phyloP scores from a whole-genome alignment of 2,329 filamentous ascomycete species.

The Microcyclospora tardicrescens region DNA sequence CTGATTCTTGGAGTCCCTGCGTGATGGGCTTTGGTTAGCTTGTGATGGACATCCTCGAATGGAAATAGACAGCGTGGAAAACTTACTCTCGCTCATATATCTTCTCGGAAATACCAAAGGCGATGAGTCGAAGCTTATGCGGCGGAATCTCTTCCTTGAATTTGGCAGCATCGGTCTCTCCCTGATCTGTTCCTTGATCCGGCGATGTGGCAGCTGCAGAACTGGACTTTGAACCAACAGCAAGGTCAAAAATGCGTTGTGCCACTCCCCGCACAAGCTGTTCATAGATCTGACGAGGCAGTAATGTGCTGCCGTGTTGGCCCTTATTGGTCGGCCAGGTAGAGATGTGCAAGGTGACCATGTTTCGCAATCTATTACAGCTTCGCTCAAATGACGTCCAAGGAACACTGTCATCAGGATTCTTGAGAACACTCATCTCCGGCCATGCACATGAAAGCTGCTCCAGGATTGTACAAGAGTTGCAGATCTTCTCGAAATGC shows the following conservation, averaged over 20 bases:
- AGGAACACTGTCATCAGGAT: slow-evolving; percentile 23
- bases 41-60: too few species aligned
- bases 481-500: slow-evolving; percentile 35
- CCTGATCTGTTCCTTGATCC: background rate
- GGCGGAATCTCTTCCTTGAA: background rate
- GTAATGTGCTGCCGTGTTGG: slow-evolving; percentile 12
- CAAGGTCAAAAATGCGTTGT: slow-evolving; percentile 15
- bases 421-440: slow-evolving; percentile 29
- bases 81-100: slow-evolving; percentile 31
- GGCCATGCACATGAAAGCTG: slow-evolving; percentile 37
- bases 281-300: slow-evolving; percentile 34
- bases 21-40: too few species aligned
- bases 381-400: slow-evolving; percentile 30
- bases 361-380: slow-evolving; percentile 19
- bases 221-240: slow-evolving; percentile 4
- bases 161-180: background rate
- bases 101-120: slow-evolving; percentile 34
- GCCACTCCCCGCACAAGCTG: slow-evolving; percentile 26
- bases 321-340: slow-evolving; percentile 34
- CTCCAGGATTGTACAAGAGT: slow-evolving; percentile 29
- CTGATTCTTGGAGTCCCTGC: slow-evolving; percentile 29
- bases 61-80: too few species aligned
- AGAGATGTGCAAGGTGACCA: slow-evolving; percentile 36
- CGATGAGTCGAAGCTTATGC: slow-evolving; percentile 29
- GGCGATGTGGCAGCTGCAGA: background rate